Percentiles rank a stretch among this genome's conserved stretches.
Conservation (phyloP, 768 basidiomycete genomes). For the Kwoniella dejecticola region DNA sequence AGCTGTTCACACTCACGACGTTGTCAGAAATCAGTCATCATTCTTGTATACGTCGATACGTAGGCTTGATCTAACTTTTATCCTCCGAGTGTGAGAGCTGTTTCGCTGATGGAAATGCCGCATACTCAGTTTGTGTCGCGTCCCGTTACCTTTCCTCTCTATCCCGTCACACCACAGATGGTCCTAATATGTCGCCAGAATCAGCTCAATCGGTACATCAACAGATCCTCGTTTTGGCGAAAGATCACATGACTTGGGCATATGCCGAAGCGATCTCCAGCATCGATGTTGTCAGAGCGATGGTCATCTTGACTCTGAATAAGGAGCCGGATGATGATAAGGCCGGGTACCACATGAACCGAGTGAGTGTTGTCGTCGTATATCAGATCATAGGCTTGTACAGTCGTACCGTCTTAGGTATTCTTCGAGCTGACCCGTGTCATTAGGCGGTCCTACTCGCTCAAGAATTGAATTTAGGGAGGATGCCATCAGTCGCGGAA, state of each 20-base stretch:
- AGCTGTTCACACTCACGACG: constrained; percentile 29
- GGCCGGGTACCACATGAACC: constrained; percentile 31
- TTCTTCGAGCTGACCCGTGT: not conserved
- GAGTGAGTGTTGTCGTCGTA: constrained; percentile 6
- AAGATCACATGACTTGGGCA: constrained; percentile 28
- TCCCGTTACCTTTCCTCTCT: constrained; percentile 30
- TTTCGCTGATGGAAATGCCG: not conserved
- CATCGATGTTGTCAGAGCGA: constrained; percentile 32
- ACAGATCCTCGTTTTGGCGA: constrained; percentile 31
- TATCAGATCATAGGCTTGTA: too few species aligned
- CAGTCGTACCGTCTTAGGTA: not conserved
- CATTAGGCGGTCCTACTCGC: constrained; percentile 29
- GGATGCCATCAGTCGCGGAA: constrained; percentile 21
- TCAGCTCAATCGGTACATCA: constrained; percentile 33
- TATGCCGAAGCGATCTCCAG: constrained; percentile 29
- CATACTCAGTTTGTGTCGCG: constrained; percentile 24
- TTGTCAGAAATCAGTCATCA: constrained; percentile 22
- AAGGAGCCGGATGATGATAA: constrained; percentile 45
- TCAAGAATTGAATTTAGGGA: constrained; percentile 32
- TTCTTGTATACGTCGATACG: constrained; percentile 34
- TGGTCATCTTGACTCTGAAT: constrained; percentile 28
- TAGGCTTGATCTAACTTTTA: not conserved
- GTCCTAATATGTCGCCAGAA: constrained; percentile 22
- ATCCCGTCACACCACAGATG: constrained; percentile 11
- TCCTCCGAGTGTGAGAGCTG: not conserved